Conservation (phyloP, 1,139 yeast genomes). For the Meyerozyma athensensis region DNA sequence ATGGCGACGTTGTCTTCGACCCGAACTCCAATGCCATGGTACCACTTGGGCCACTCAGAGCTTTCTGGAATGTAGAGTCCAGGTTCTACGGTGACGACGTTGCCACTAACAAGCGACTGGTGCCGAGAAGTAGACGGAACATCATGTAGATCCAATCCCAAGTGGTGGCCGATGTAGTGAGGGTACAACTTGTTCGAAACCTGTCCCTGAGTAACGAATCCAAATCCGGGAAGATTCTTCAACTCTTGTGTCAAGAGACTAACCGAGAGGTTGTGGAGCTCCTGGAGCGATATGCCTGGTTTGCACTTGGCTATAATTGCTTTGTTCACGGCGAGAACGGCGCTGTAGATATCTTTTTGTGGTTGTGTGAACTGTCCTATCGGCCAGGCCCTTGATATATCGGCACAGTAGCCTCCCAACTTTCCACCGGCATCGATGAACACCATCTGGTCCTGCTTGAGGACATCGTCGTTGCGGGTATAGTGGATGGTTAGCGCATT, state of each 20-base stretch:
- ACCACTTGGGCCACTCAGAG: slow-evolving; percentile 68
- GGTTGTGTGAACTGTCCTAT: slow-evolving; percentile 66
- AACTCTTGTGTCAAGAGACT: slow-evolving; percentile 57
- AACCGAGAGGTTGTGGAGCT: slow-evolving; percentile 70
- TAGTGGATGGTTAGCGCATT: slow-evolving; percentile 88
- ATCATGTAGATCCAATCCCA: slow-evolving; percentile 93
- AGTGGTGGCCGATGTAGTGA: slow-evolving; percentile 92
- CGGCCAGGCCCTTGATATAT: slow-evolving; percentile 97
- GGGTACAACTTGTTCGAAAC: slow-evolving; percentile 66
- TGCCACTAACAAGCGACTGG: slow-evolving; percentile 50
- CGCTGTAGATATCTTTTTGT: slow-evolving; percentile 83
- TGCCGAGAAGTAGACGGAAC: slow-evolving; percentile 56
- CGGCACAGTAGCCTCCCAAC: slow-evolving; percentile 91
- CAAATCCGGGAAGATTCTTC: slow-evolving; percentile 64
- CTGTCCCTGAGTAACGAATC: slow-evolving; percentile 43
- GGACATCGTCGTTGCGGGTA: slow-evolving; percentile 78
- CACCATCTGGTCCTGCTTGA: slow-evolving; percentile 74
- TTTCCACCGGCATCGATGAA: slow-evolving; percentile 95
- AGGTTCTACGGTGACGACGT: slow-evolving; percentile 90
- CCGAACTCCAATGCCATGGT: slow-evolving; percentile 87
- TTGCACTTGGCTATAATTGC: slow-evolving; percentile 66
- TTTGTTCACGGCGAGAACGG: slow-evolving; percentile 79
- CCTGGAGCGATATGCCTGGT: slow-evolving; percentile 57
- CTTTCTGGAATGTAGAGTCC: slow-evolving; percentile 83
- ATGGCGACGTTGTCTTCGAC: slow-evolving; percentile 80